Evolutionary conservation across 495 filamentous ascomycete genomes (phyloP).

Genomic region (Aspergillus saccharolyticus): DNA sequence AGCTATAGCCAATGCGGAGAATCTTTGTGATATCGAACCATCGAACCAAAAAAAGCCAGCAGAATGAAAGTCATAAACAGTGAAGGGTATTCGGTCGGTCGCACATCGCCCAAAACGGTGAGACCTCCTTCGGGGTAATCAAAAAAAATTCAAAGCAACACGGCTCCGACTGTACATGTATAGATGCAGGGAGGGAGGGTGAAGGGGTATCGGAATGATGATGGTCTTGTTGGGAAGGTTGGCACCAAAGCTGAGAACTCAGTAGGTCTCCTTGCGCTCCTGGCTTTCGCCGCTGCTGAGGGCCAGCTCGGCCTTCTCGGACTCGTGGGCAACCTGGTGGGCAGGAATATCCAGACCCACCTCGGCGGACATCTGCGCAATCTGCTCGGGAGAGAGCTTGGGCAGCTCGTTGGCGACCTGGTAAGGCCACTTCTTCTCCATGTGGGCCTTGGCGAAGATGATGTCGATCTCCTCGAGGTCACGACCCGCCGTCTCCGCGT

Average conservation of each 20-base stretch:
- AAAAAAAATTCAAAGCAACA: not conserved
- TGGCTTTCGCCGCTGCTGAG: conserved; percentile 25
- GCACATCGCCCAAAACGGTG: not conserved
- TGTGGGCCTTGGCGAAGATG: conserved; percentile 40
- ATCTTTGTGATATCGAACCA: not conserved
- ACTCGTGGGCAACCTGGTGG: conserved; percentile 13
- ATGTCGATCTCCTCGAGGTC: conserved; percentile 71
- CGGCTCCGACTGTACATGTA: not conserved
- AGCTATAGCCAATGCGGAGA: not conserved
- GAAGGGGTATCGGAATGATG: not conserved
- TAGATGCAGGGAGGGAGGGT: not conserved
- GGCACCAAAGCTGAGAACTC: not conserved
- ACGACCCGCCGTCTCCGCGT: conserved; percentile 62
- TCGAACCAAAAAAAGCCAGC: not conserved
- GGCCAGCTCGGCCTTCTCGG: conserved; percentile 30
- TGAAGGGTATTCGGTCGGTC: not conserved
- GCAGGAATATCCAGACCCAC: conserved; percentile 21
- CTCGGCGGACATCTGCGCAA: conserved; percentile 24
- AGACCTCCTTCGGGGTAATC: not conserved
- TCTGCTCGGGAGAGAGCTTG: conserved; percentile 29
- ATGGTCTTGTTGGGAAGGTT: not conserved
- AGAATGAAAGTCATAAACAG: not conserved
- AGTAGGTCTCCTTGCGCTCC: conserved; percentile 1
- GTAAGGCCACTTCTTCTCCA: conserved; percentile 35
- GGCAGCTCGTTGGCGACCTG: conserved; percentile 27